Percentiles rank a stretch among this genome's conserved stretches.
phyloP scores from a whole-genome alignment of 1,139 yeast species.

The Lodderomyces pseudojiufengensis region DNA sequence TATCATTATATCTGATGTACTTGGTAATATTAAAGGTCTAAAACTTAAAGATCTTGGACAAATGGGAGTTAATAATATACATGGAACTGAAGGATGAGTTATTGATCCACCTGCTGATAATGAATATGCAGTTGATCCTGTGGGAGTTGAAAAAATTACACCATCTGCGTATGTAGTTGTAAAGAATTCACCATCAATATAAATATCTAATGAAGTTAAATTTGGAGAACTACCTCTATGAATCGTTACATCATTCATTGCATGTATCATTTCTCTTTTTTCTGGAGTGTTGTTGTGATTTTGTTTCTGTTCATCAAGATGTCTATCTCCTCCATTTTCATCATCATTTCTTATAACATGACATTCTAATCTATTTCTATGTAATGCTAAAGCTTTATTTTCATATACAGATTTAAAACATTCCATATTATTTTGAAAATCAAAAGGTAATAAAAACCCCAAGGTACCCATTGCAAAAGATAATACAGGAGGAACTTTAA shows the following conservation, averaged over 20 bases:
- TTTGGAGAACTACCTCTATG: constrained; percentile 91
- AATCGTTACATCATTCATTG: constrained; percentile 86
- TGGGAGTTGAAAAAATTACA: constrained; percentile 78
- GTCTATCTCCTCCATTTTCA: constrained; percentile 1
- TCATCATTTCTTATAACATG: constrained; percentile 49
- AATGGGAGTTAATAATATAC: constrained; percentile 80
- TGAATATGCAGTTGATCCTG: constrained; percentile 94
- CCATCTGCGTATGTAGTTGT: constrained; percentile 95
- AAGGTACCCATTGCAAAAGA: constrained; percentile 89
- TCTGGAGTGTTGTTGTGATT: background rate
- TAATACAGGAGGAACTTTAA: constrained; percentile 79
- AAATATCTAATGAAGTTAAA: constrained; percentile 75
- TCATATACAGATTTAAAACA: constrained; percentile 66
- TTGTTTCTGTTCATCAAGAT: constrained; percentile 2
- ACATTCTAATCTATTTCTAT: constrained; percentile 75
- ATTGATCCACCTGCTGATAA: constrained; percentile 89
- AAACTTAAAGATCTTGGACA: constrained; percentile 87
- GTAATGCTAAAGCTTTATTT: constrained; percentile 66
- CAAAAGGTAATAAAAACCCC: constrained; percentile 87
- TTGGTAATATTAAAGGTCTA: constrained; percentile 79
- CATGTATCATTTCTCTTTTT: constrained; percentile 46
- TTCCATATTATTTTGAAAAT: constrained; percentile 55
- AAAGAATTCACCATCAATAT: constrained; percentile 73
- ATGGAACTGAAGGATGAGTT: constrained; percentile 83
- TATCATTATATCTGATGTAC: constrained; percentile 64